Evolutionary conservation across 257 asterid species (phyloP).

Genomic region (Ehretia macrophylla): DNA sequence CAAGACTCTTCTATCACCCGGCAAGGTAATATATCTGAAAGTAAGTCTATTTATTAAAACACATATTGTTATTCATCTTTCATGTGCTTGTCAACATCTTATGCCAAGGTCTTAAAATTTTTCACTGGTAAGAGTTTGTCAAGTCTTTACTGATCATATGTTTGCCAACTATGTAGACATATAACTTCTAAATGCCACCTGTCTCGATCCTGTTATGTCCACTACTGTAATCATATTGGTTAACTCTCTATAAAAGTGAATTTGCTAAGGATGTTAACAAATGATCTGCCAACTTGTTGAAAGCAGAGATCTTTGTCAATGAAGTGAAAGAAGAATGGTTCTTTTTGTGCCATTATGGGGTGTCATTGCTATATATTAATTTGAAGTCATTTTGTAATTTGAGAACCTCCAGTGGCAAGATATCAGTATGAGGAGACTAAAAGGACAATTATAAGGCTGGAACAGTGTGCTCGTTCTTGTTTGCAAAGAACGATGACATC

Average conservation of each 20-base stretch:
- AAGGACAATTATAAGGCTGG: conserved; percentile 80
- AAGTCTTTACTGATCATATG: too few species aligned
- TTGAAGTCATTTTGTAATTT: conserved; percentile 14
- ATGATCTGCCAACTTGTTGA: not conserved
- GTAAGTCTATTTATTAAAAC: conserved; percentile 12
- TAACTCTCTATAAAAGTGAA: too few species aligned
- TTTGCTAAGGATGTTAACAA: too few species aligned
- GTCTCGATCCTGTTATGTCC: too few species aligned
- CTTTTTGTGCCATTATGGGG: too few species aligned
- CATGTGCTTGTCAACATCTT: not conserved
- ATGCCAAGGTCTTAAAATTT: too few species aligned
- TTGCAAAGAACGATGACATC: conserved; percentile 66
- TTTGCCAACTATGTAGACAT: too few species aligned
- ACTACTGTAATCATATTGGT: too few species aligned
- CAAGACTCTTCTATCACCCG: conserved; percentile 39
- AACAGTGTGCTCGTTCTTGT: conserved; percentile 66
- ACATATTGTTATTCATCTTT: not conserved
- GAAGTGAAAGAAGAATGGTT: conserved; percentile 5
- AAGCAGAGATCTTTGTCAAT: not conserved
- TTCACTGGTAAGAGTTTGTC: too few species aligned
- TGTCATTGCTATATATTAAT: too few species aligned
- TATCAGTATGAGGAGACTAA: conserved; percentile 67
- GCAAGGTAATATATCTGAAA: conserved; percentile 47
- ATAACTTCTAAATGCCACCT: too few species aligned
- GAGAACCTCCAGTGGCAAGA: conserved; percentile 45